Conservation (phyloP, 306 rosid genomes). For the Dalbergia cochinchinensis region DNA sequence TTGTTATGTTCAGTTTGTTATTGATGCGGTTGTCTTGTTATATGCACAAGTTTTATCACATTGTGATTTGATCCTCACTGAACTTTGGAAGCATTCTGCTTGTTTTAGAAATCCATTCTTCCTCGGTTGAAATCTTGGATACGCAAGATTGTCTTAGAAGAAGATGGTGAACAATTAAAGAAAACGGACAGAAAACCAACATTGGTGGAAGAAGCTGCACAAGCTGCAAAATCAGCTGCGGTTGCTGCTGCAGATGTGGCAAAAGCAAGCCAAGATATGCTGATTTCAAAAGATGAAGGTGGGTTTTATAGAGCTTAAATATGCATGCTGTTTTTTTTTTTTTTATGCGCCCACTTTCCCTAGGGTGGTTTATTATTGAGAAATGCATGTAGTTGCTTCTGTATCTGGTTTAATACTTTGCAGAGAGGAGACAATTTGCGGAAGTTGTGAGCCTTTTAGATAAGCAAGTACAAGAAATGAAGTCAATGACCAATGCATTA, state of each 20-base stretch:
- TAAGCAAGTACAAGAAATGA: slow-evolving; percentile 90
- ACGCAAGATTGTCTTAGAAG: slow-evolving; percentile 79
- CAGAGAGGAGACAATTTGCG: slow-evolving; percentile 71
- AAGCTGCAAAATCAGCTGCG: slow-evolving; percentile 95
- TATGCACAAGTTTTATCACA: slow-evolving; percentile 27
- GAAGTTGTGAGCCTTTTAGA: slow-evolving; percentile 71
- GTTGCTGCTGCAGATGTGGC: slow-evolving; percentile 97
- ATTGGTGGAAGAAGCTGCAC: slow-evolving; percentile 79
- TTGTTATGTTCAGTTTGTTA: slow-evolving; percentile 30
- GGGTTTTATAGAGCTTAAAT: slow-evolving; percentile 41
- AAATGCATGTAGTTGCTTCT: slow-evolving; percentile 38
- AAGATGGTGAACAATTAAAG: slow-evolving; percentile 57
- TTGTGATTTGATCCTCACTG: slow-evolving; percentile 37
- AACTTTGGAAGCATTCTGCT: slow-evolving; percentile 38
- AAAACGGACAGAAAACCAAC: slow-evolving; percentile 66
- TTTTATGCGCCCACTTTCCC: neutral
- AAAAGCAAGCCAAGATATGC: slow-evolving; percentile 80
- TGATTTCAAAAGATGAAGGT: slow-evolving; percentile 87
- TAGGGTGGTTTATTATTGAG: slow-evolving; percentile 24
- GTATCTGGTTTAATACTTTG: slow-evolving; percentile 45
- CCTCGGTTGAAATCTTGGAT: slow-evolving; percentile 95
- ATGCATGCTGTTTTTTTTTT: slow-evolving; percentile 24
- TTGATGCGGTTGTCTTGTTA: slow-evolving; percentile 32
- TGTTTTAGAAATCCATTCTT: slow-evolving; percentile 78
- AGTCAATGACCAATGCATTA: slow-evolving; percentile 80